Conservation (phyloP, 2,329 filamentous ascomycete genomes). For the Fusarium coicis region DNA sequence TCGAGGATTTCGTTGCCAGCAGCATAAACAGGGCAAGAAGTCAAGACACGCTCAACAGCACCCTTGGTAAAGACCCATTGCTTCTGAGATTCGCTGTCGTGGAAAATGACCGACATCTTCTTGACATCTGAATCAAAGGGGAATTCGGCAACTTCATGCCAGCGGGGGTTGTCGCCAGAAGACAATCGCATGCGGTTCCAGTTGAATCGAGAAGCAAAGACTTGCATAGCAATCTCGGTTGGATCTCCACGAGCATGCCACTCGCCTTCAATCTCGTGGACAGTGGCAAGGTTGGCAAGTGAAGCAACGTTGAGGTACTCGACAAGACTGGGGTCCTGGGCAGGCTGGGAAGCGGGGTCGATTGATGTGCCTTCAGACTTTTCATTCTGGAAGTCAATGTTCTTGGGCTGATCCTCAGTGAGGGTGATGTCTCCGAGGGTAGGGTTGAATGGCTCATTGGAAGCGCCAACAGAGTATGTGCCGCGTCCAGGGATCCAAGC, state of each 20-base stretch:
- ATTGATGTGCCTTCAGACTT: slow-evolving; percentile 44
- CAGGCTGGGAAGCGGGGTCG: slow-evolving; percentile 47
- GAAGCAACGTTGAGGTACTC: slow-evolving; percentile 71
- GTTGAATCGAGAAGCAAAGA: slow-evolving; percentile 76
- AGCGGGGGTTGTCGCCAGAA: slow-evolving; percentile 60
- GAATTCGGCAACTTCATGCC: slow-evolving; percentile 73
- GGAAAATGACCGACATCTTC: slow-evolving; percentile 79
- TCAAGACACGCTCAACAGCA: slow-evolving; percentile 75
- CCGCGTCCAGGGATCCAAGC: slow-evolving; percentile 62
- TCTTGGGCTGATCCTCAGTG: slow-evolving; percentile 49
- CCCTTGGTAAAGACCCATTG: slow-evolving; percentile 71
- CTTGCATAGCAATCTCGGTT: slow-evolving; percentile 77
- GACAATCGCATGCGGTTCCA: slow-evolving; percentile 67
- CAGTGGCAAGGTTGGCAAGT: slow-evolving; percentile 72
- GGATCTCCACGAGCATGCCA: slow-evolving; percentile 75
- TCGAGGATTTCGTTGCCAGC: slow-evolving; percentile 56
- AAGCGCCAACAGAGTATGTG: slow-evolving; percentile 58
- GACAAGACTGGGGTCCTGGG: slow-evolving; percentile 60
- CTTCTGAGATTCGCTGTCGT: slow-evolving; percentile 52
- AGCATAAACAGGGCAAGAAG: slow-evolving; percentile 66
- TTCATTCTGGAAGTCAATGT: slow-evolving; percentile 46
- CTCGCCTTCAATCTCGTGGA: slow-evolving; percentile 63
- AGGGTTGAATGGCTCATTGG: slow-evolving; percentile 68
- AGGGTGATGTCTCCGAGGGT: slow-evolving; percentile 60
- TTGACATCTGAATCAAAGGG: slow-evolving; percentile 81